A percentile compares a stretch with the other conserved stretches of the same genome.
phyloP scores from a whole-genome alignment of 768 basidiomycete genomes.

The Leccinum sublutescens region DNA sequence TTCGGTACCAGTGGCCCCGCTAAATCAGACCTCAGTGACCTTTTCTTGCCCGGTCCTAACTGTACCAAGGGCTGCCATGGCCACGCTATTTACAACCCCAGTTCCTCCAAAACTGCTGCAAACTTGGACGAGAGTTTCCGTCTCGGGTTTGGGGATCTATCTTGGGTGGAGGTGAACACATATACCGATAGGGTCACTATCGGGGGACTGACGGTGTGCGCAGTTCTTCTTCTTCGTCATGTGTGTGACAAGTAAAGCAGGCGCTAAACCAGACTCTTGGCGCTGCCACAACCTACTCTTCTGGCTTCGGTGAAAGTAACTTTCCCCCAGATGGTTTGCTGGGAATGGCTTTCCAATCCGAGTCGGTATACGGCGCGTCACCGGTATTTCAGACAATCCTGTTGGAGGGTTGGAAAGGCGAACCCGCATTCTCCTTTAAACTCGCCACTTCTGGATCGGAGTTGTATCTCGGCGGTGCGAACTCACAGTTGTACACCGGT shows the following conservation, averaged over 20 bases:
- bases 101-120: constrained; percentile 4
- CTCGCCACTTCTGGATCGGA: constrained; percentile 41
- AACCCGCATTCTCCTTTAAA: constrained; percentile 47
- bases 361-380: constrained; percentile 33
- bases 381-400: constrained; percentile 44
- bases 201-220: constrained; percentile 1
- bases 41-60: constrained; percentile 25
- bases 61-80: constrained; percentile 26
- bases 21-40: constrained; percentile 14
- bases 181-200: constrained; percentile 9
- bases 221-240: not conserved
- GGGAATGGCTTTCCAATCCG: constrained; percentile 42
- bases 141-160: not conserved
- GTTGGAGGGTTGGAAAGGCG: constrained; percentile 29
- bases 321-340: constrained; percentile 28
- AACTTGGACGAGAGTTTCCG: not conserved
- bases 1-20: not conserved
- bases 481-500: constrained; percentile 44
- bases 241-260: constrained; percentile 5
- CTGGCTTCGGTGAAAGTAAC: not conserved
- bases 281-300: constrained; percentile 8
- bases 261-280: constrained; percentile 13
- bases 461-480: constrained; percentile 51
- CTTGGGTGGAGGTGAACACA: constrained; percentile 1
- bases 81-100: constrained; percentile 34